Evolutionary conservation across 176 grass and related monocot species (phyloP), one percentile per base, ranked within the genome.

Genomic region (Zea luxurians): DNA sequence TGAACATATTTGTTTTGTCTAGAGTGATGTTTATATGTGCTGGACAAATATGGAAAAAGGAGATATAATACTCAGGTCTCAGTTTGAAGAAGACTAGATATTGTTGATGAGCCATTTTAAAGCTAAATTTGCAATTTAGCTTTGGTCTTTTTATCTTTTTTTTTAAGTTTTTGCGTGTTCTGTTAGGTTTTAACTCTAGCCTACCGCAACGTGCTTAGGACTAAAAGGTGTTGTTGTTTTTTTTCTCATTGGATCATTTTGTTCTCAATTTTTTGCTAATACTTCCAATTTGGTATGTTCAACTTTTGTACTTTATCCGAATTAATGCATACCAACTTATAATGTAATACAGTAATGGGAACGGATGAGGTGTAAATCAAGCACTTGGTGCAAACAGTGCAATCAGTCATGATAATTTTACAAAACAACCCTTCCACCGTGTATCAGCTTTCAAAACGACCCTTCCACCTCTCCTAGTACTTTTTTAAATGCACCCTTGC

Each of bases 211-310:
- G 1, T 27, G 27, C 27, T 27, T 27, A 27, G 27, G 27, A 27
- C 27, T 27, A 27, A 27, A 27, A 27, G 27, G 27, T 27, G 0
- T 27, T 27, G 27, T 27, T 27, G 27, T 27, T 11, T 36, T 76
- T 52, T 52, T 16, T 6, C 18, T 69, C 37, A 37, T 42, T 49
- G 74, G 36, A 73, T 48, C 70, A 16, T 48, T 66, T 16, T 77
- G 40, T 37, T 77, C 27, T 27, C 6, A 58, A 82, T 27, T 83
- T 83, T 82, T 71, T 82, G 18, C 16, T 34, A 27, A 70, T 70
- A 69, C 27, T 45, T 47, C 13, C 16, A 41, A 6, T 40, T 82
- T 65, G 16, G 13, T 75, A 62, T 13, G 49, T 83, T 83, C 16
- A 61, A 44, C 44, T 38, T 79, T 20, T 41, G 35, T 74, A 38